Percentiles rank a stretch among this genome's conserved stretches.
These are phyloP conservation scores for Sisymbrium irio DNA, from an alignment of 345 rosid genomes.

Conservation along the genomic window DNA sequence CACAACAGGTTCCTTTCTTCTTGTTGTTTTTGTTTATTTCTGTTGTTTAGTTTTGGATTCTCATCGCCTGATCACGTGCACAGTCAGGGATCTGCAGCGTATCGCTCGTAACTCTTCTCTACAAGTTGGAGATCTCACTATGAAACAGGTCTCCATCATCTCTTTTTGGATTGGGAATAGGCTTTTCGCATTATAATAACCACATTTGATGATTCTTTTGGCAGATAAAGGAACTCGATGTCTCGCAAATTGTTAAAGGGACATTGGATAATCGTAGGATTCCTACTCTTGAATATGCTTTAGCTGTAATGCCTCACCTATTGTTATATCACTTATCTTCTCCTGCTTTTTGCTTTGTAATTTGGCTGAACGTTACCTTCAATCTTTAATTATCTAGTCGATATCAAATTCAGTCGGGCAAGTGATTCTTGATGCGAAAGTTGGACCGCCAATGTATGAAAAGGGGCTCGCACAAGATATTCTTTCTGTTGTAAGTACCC, in stretches of 20 bases:
- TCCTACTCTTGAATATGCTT: slow-evolving; percentile 77
- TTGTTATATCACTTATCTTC: slow-evolving; percentile 9
- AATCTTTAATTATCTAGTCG: slow-evolving; percentile 39
- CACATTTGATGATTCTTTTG: slow-evolving; percentile 13
- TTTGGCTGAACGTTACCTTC: neutral
- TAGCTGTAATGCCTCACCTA: slow-evolving; percentile 45
- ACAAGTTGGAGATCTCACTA: slow-evolving; percentile 68
- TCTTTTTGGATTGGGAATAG: slow-evolving; percentile 14
- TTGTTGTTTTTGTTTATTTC: neutral
- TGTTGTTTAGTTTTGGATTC: slow-evolving; percentile 21
- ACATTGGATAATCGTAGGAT: slow-evolving; percentile 44
- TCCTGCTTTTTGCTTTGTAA: neutral
- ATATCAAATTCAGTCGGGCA: slow-evolving; percentile 66
- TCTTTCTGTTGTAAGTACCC: slow-evolving; percentile 65
- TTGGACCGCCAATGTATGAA: slow-evolving; percentile 85
- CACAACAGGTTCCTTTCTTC: slow-evolving; percentile 66
- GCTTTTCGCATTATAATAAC: neutral
- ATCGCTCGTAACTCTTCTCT: slow-evolving; percentile 67
- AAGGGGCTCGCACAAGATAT: slow-evolving; percentile 82
- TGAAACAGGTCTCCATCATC: slow-evolving; percentile 63
- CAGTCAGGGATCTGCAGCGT: slow-evolving; percentile 96
- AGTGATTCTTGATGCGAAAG: slow-evolving; percentile 91
- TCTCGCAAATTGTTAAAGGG: slow-evolving; percentile 38
- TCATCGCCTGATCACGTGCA: slow-evolving; percentile 26
- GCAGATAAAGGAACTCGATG: slow-evolving; percentile 63